Base-by-base conservation (phyloP, 2,329 filamentous ascomycete genomes). In the Mycosphaerella sp. region DNA sequence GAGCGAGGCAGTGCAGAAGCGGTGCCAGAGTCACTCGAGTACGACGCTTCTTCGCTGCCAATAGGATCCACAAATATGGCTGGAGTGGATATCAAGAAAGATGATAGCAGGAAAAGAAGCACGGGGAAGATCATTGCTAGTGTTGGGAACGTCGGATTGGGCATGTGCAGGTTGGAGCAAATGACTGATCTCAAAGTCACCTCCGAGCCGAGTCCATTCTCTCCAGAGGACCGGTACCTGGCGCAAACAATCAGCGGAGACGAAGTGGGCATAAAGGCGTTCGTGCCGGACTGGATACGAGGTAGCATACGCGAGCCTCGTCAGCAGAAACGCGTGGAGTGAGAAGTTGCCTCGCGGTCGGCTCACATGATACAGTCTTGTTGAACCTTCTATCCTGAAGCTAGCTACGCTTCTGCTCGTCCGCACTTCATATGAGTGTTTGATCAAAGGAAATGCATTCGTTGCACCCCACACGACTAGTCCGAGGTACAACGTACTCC, bases 91-190 rank as follows among this genome's bases (percentile, higher is more conserved):
- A 82, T 85, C 53, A 78, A 75, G 52, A 76, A 77, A 9, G 63
- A 67, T 10, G 64, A 69, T 60, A 80, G 78, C 72, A 78, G 76
- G 69, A 79, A 66, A 14, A 83, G 89, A 62, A 85, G 83, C 58
- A 84, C 86, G 0, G 93, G 92, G 42, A 95, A 88, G 68, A 91
- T 88, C 75, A 76, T 97, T 49, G 76, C 75, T 32, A 86, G 87
- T 0, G 76, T 92, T 11, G 92, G 91, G 0, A 95, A 96, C 67
- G 73, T 97, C 31, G 93, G 93, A 1, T 76, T 98, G 49, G 92
- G 84, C 2, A 73, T 96, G 61, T 96, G 92, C 68, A 83, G 92
- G 26, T 72, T 97, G 62, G 90, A 95, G 73, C 84, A 85, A 67
- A 96, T 96, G 91, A 95, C 89, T 4, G 86, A 89, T 66, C 74